Evolutionary conservation across 345 rosid species (phyloP).

Genomic region (Carallia pectinifolia): DNA sequence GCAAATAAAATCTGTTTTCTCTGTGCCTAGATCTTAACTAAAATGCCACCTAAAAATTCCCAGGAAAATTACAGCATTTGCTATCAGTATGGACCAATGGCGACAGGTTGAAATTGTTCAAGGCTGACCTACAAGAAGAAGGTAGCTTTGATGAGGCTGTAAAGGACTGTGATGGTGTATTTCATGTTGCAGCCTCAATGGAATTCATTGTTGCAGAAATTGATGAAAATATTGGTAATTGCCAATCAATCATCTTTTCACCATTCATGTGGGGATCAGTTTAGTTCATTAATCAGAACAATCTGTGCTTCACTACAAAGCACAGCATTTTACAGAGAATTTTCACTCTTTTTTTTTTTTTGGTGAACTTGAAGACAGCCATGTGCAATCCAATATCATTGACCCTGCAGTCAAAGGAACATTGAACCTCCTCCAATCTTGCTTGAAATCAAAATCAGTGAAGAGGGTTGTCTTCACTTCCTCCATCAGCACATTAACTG

Average conservation of each 20-base stretch:
- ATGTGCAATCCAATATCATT: conserved; percentile 50
- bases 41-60: not conserved
- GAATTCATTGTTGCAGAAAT: conserved; percentile 40
- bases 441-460: conserved; percentile 61
- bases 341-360: conserved; percentile 1
- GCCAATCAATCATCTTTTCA: not conserved
- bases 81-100: conserved; percentile 41
- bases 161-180: conserved; percentile 68
- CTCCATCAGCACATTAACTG: conserved; percentile 76
- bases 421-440: conserved; percentile 65
- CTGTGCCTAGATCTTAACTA: no score
- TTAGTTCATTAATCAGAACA: no score
- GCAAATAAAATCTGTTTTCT: no score
- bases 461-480: conserved; percentile 83
- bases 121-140: conserved; percentile 62
- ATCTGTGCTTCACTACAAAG: no score
- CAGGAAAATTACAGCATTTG: conserved; percentile 50
- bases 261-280: not conserved
- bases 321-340: no score
- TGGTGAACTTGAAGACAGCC: conserved; percentile 38
- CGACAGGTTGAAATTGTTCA: conserved; percentile 57
- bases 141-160: conserved; percentile 86
- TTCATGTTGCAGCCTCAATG: conserved; percentile 89
- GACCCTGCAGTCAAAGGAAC: conserved; percentile 67
- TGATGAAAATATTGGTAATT: conserved; percentile 44